phyloP scores from a whole-genome alignment of 192 early-diverging fungal genomes.

The Coemansia sp. region DNA sequence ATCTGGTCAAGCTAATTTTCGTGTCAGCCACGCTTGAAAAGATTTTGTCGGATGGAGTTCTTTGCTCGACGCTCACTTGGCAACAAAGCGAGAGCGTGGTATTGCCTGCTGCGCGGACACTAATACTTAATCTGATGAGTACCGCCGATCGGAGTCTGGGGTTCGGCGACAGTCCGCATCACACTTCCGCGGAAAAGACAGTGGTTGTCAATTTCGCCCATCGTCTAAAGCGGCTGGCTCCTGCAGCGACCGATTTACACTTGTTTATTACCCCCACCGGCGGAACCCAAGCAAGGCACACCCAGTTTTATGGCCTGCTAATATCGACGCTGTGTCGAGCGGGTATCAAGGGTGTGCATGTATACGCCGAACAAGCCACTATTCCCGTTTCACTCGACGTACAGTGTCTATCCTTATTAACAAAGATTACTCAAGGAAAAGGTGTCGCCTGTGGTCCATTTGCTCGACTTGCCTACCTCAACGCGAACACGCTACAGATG shows the following conservation, averaged over 20 bases:
- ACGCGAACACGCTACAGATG: background rate
- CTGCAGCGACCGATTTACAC: background rate
- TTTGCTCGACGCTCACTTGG: background rate
- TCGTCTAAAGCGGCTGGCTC: background rate
- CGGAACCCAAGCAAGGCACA: background rate
- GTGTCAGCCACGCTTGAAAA: background rate
- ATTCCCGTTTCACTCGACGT: background rate
- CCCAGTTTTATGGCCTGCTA: background rate
- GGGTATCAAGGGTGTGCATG: background rate
- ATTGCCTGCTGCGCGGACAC: too few relatives aligned
- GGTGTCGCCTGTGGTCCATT: background rate
- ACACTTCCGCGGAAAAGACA: too few relatives aligned
- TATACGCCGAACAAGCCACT: background rate
- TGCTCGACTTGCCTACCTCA: background rate
- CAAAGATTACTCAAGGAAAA: background rate
- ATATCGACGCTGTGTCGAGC: background rate
- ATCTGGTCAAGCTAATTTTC: background rate
- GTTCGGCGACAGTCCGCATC: too few relatives aligned
- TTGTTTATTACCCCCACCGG: background rate
- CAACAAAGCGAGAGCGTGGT: too few relatives aligned
- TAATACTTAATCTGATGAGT: too few relatives aligned
- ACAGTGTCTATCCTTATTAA: background rate
- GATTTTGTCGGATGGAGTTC: background rate
- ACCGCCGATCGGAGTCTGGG: too few relatives aligned
- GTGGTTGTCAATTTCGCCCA: background rate